Evolutionary conservation across 768 basidiomycete species (phyloP), one percentile per base, ranked within the genome.

Genomic region (Lyophyllum decastes): DNA sequence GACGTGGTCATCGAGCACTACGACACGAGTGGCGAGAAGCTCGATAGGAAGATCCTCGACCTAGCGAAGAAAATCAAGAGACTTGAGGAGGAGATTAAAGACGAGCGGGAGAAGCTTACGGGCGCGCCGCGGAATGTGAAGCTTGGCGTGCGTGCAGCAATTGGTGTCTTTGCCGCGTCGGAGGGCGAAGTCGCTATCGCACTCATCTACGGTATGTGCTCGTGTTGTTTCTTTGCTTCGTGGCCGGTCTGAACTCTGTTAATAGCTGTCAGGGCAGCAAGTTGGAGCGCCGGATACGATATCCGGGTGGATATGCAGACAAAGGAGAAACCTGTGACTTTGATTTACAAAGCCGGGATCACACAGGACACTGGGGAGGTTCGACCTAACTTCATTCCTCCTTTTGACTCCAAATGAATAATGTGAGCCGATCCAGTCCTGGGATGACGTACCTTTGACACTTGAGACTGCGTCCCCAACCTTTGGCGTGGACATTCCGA

Each of bases 351-450:
- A 59, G 78, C 72, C 0, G 64, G 66, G 2, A 75, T 80, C 49
- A 70, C 63, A 0, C 80, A 80, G 54, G 69, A 59, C 44, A 79
- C 78, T 2, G 78, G 78, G 33, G 78, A 80, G 68, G 78, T 74
- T 22, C 22, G 67, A 50, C 2, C 16, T 4, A 5, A 40, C 11
- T 21, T 45, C 48, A 55, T 16, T 22, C n/a, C 38, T 41, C 38
- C 3, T 25, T 16, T 10, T 30, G 30, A 10, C 30, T 6, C 22
- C 19, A 17, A 10, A 16, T 16, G n/a, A 19, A 9, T 26, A 10
- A 54, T 22, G 22, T 17, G 33, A 3, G 49, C 40, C 33, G 30
- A 19, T 22, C 4, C 12, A 47, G 30, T 24, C 56, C 33, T 82
- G 78, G 79, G 64, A 69, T 1, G 70, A 79, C 52, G 76, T 78